Base-by-base conservation (phyloP, 176 grass and related monocot genomes). In the Hsuehochloa calcarea region DNA sequence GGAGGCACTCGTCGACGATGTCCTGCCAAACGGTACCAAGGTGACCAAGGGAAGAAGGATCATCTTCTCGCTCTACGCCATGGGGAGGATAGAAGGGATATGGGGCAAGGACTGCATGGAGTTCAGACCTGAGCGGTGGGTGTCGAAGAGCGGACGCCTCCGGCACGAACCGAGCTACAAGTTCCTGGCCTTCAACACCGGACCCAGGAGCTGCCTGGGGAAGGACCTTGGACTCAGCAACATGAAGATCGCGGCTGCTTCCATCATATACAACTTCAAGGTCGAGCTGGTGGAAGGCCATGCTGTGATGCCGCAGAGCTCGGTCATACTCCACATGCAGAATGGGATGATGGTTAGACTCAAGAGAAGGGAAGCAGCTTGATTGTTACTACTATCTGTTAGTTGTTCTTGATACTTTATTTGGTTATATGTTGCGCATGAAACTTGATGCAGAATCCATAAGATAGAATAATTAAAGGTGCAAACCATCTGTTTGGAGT, bases 71-170 rank as follows among this genome's bases (percentile, higher is more conserved):
- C 82, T 92, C 13, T 92, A 89, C 1, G 79, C 79, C 40, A 92
- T 92, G 90, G 90, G 65, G 73, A 89, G 86, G 79, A 89, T 92
- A 46, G 65, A 89, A 79, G 90, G 86, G 55, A 82, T 92, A n/a
- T 89, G 90, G 90, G 90, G 90, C 73, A 86, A 92, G 51, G 83
- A 89, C 50, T 89, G 90, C 87, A 19, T 29, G 34, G 82, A 89
- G 50, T 92, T 89, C 68, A 83, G 60, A 37, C 86, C 83, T 3
- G 87, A 89, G 79, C 72, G 90, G 61, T 92, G 90, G 90, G 26
- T 92, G 43, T 92, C 87, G 20, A 89, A 85, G 87, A 85, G 73
- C 16, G 79, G 87, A 6, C 87, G 83, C 43, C 72, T 89, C 5
- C 82, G 83, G 14, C 79, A 92, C 3, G 82, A 92, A 10, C 90